A percentile compares a stretch with the other conserved stretches of the same genome.
These are phyloP conservation scores for Rhinocladiella similis DNA, from an alignment of 2,329 filamentous ascomycete species.

Conservation along the genomic window DNA sequence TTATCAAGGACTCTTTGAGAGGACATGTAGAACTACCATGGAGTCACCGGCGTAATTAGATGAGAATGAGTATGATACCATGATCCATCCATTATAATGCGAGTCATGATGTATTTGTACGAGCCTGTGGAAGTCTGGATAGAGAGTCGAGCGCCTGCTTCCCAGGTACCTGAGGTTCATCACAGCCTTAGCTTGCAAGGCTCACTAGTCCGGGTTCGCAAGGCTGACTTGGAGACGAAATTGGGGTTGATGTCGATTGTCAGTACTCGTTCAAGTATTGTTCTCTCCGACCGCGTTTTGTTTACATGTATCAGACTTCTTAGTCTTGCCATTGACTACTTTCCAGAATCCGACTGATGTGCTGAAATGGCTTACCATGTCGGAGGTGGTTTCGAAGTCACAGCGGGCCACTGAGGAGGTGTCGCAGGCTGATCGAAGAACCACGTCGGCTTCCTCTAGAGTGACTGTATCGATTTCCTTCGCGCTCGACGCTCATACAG, in stretches of 20 bases:
- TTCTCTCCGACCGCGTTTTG: too few relatives aligned
- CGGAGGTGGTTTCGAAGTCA: not conserved
- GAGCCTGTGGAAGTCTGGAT: too few relatives aligned
- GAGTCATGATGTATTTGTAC: not conserved
- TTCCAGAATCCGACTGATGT: too few relatives aligned
- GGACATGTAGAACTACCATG: not conserved
- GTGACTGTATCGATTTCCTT: not conserved
- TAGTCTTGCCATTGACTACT: not conserved
- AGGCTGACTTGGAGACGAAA: not conserved
- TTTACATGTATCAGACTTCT: not conserved
- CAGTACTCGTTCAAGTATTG: not conserved
- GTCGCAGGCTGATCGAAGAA: too few relatives aligned
- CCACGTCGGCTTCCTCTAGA: too few relatives aligned
- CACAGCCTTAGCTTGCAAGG: too few relatives aligned
- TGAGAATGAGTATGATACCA: not conserved
- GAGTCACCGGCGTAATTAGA: not conserved
- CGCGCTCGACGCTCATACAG: conserved; percentile 13
- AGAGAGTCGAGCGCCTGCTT: too few relatives aligned
- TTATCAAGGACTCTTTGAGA: not conserved
- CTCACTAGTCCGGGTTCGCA: too few relatives aligned
- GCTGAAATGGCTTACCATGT: conserved; percentile 1
- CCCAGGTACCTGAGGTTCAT: too few relatives aligned
- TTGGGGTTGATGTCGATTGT: not conserved
- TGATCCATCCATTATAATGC: not conserved
- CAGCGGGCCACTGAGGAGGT: not conserved